Conservation (phyloP, 192 early-diverging fungal genomes). For the Backusella liffmaniae region DNA sequence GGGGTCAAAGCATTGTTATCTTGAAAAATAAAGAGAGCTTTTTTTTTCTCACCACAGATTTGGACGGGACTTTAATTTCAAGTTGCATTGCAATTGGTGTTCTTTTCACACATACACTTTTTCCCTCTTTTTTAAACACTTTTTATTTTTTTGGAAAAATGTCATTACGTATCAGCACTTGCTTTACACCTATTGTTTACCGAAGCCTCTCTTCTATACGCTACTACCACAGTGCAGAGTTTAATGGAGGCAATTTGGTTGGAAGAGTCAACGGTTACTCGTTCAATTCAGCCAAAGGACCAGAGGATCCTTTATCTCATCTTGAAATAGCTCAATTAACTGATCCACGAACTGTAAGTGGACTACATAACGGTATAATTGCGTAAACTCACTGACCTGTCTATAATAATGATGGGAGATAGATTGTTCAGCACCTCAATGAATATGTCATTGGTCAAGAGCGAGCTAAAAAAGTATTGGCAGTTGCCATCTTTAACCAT, state of each 20-base stretch:
- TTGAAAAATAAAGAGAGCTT: too few relatives aligned
- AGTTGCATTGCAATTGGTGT: neutral
- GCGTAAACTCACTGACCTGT: neutral
- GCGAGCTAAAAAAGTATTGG: constrained; percentile 74
- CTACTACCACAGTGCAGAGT: neutral
- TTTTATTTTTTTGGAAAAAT: neutral
- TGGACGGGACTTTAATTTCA: neutral
- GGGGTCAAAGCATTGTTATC: too few relatives aligned
- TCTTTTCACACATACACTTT: neutral
- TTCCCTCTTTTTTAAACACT: neutral
- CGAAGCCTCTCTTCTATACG: neutral
- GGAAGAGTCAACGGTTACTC: neutral
- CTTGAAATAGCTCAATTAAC: constrained; percentile 7
- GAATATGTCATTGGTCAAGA: constrained; percentile 89
- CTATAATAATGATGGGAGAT: neutral
- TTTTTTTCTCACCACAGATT: neutral
- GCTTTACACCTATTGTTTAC: neutral
- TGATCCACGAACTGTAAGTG: constrained; percentile 15
- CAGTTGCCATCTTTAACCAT: constrained; percentile 88
- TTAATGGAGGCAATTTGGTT: neutral
- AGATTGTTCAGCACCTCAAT: constrained; percentile 80
- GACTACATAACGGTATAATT: neutral
- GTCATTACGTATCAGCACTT: neutral
- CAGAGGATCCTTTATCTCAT: constrained; percentile 7
- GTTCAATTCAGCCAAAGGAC: neutral